Base-by-base conservation (phyloP, 129 eudicot genomes). In the Artemisia tridentata region DNA sequence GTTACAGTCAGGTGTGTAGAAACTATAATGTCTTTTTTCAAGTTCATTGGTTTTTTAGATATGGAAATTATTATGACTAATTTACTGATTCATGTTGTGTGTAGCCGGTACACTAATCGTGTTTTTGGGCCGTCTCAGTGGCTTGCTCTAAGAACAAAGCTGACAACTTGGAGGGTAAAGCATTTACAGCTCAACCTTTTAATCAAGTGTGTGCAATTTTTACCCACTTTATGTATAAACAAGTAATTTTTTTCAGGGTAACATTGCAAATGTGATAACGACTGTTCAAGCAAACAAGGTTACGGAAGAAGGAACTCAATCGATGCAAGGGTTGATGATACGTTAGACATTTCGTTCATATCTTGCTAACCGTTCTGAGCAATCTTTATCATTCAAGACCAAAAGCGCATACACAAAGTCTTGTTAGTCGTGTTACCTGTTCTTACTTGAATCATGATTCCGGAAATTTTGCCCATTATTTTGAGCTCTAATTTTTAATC, bases 91-190 rank as follows among this genome's bases (percentile, higher is more conserved):
- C 20, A 27, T 29, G 58, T 18, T 61, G 0, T 74, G 72, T 83
- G 73, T 74, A 92, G 98, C 68, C 91, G 86, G 48, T 83, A 80
- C 77, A 74, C 71, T 48, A 87, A 92, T 80, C 95, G 95, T 58
- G 79, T 83, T 29, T 92, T 88, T 85, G 98, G 98, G 72, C 76
- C 72, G 63, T 67, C 63, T 48, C 89, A 92, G 49, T 92, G 98
- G 98, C 81, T 68, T 69, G 69, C 80, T 41, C 88, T 92, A 48
- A 83, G 85, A 11, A 57, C 87, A 45, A 92, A 83, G 78, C 90
- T 92, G 72, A 81, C 85, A 69, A 80, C 84, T 67, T 92, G 98
- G 98, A 86, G 88, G 91, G 98, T 92, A 92, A 72, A 56, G 16
- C 11, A 18, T 25, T 7, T 53, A 3, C 53, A 17, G 43, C 16